Evolutionary conservation across 306 rosid species (phyloP), one percentile per base, ranked within the genome.

Genomic region (Abrus pulchellus): DNA sequence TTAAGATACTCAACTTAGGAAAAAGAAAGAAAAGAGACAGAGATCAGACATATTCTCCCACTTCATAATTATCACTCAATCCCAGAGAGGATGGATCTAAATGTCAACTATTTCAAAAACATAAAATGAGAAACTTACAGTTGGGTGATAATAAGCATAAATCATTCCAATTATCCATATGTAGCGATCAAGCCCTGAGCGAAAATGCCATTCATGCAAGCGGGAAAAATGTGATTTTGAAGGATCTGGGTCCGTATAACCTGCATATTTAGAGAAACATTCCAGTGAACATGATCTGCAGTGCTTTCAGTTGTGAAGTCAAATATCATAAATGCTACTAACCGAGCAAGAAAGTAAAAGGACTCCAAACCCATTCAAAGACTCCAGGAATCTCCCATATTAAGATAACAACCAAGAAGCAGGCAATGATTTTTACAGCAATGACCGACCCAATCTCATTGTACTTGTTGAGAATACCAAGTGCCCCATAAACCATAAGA

Each of bases 91-190:
- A n/a, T 41, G 50, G 61, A 56, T 44, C 66, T 56, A 27, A 82
- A 45, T 74, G 56, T 55, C 2, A 59, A 55, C 47, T 77, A 74
- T n/a, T 80, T 49, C 57, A 70, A 47, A 55, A 56, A 76, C 71
- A 79, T 57, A 49, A 72, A 20, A 54, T 67, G n/a, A n/a, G 69
- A 72, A 84, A 79, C 97, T 78, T 86, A 95, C 99, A 43, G 97
- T 90, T 80, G 99, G 93, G 88, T 95, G 98, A 81, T 89, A 95
- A 79, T 92, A 95, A 32, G 98, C 98, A 92, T 93, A 93, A 60
- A 95, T 87, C 99, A 95, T 95, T 75, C 99, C 99, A 61, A 95
- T 85, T 70, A 95, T 93, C 98, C 99, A 95, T 83, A 95, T 90
- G 83, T 95, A 95, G 77, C 99, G 97, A 86, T 95, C 99, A 80